A percentile compares a stretch with the other conserved stretches of the same genome.
Evolutionary conservation across 1,284 basidiomycete species (phyloP).

Genomic region (Ustilago bromivora): DNA sequence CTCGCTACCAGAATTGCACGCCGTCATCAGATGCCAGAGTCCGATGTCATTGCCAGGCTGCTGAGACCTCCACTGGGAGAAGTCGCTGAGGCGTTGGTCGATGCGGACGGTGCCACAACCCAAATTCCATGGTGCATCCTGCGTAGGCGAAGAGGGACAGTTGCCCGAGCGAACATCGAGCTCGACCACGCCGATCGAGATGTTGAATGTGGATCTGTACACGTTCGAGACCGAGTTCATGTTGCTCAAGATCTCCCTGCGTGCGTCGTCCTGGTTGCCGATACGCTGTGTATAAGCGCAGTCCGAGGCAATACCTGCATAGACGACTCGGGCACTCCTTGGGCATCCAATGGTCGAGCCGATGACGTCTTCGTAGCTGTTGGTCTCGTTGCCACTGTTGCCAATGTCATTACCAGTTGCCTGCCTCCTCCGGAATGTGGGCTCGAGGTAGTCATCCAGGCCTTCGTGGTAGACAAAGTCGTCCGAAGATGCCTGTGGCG

Average conservation of each 20-base stretch:
- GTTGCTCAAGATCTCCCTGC: constrained; percentile 79
- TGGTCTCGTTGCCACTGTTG: constrained; percentile 80
- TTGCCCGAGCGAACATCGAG: constrained; percentile 75
- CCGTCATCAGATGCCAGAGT: constrained; percentile 90
- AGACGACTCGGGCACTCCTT: constrained; percentile 79
- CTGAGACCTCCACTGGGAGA: constrained; percentile 84
- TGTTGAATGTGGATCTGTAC: constrained; percentile 82
- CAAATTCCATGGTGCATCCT: constrained; percentile 70
- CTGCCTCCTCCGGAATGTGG: constrained; percentile 47
- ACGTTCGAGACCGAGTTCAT: constrained; percentile 81
- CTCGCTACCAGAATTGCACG: constrained; percentile 84
- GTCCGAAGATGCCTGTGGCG: constrained; percentile 23
- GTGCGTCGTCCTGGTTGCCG: constrained; percentile 71
- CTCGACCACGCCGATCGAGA: constrained; percentile 85
- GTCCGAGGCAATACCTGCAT: constrained; percentile 88
- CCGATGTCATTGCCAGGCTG: constrained; percentile 80
- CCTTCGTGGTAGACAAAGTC: constrained; percentile 40
- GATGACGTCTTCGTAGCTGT: constrained; percentile 84
- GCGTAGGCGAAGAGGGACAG: constrained; percentile 70
- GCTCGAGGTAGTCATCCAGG: constrained; percentile 44
- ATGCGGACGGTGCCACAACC: constrained; percentile 70
- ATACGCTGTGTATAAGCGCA: constrained; percentile 76
- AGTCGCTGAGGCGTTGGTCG: constrained; percentile 80
- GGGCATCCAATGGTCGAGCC: constrained; percentile 79
- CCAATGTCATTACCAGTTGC: constrained; percentile 76